phyloP scores from a whole-genome alignment of 176 grass and related monocot species.

The Themeda triandra region DNA sequence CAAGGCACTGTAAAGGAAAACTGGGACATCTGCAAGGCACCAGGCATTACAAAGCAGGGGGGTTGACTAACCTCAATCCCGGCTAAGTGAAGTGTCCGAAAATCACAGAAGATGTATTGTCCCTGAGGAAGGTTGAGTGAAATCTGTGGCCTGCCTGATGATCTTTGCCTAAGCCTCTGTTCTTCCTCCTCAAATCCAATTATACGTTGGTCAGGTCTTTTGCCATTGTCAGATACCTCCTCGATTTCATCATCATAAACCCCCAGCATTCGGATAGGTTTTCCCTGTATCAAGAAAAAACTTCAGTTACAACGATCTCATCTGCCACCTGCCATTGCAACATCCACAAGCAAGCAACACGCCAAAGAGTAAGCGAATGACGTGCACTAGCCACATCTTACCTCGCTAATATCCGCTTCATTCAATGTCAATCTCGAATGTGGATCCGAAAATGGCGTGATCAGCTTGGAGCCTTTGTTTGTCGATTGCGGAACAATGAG shows the following conservation, averaged over 20 bases:
- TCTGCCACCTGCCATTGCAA: background rate
- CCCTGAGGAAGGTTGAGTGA: slow-evolving; percentile 83
- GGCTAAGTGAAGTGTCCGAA: slow-evolving; percentile 71
- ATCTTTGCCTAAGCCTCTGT: slow-evolving; percentile 54
- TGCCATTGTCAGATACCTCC: slow-evolving; percentile 80
- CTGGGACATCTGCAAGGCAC: background rate
- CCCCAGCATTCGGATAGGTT: slow-evolving; percentile 88
- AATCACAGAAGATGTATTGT: slow-evolving; percentile 86
- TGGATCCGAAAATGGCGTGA: slow-evolving; percentile 55
- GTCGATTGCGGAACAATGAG: slow-evolving; percentile 70
- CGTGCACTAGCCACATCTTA: slow-evolving; percentile 7
- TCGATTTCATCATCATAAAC: slow-evolving; percentile 88
- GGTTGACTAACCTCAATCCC: slow-evolving; percentile 69
- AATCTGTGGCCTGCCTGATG: slow-evolving; percentile 39
- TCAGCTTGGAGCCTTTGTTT: slow-evolving; percentile 80
- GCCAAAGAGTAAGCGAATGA: background rate
- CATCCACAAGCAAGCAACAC: background rate
- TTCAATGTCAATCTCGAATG: slow-evolving; percentile 61
- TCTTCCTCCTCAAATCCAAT: slow-evolving; percentile 98
- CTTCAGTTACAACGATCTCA: background rate
- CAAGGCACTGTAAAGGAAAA: background rate
- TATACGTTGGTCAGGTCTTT: slow-evolving; percentile 58
- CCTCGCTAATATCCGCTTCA: slow-evolving; percentile 68
- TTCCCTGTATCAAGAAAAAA: slow-evolving; percentile 49
- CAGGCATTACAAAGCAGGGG: background rate